phyloP scores from a whole-genome alignment of 2,329 filamentous ascomycete species.

The Epichloe coenophiala region DNA sequence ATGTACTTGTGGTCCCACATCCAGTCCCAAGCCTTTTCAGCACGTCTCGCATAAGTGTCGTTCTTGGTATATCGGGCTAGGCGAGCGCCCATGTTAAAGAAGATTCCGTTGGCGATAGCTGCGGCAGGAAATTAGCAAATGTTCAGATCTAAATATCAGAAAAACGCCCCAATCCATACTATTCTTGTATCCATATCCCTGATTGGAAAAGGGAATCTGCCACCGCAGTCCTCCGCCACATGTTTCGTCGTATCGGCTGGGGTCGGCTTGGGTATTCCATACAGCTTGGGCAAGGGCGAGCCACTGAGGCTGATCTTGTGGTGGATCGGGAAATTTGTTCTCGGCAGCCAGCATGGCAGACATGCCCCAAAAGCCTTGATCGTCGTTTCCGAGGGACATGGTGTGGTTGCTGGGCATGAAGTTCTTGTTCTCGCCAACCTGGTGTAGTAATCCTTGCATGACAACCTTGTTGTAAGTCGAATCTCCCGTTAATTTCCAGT shows the following conservation, averaged over 20 bases:
- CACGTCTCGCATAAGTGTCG: constrained; percentile 48
- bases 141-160: too few relatives aligned
- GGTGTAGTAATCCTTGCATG: constrained; percentile 42
- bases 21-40: constrained; percentile 51
- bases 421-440: constrained; percentile 41
- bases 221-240: constrained; percentile 62
- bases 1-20: constrained; percentile 41
- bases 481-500: constrained; percentile 56
- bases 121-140: background rate
- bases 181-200: constrained; percentile 66
- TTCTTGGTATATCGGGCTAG: constrained; percentile 60
- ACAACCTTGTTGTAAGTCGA: constrained; percentile 46
- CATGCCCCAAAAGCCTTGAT: constrained; percentile 59
- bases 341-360: constrained; percentile 56
- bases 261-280: constrained; percentile 46
- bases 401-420: constrained; percentile 50
- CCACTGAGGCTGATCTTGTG: constrained; percentile 41
- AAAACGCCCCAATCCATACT: constrained; percentile 20
- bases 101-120: constrained; percentile 48
- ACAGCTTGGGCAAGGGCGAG: constrained; percentile 55
- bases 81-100: constrained; percentile 53
- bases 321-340: constrained; percentile 46
- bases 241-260: constrained; percentile 48
- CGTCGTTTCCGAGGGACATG: constrained; percentile 51
- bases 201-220: constrained; percentile 65